Base-by-base conservation (phyloP, 2,329 filamentous ascomycete species). In the Cladophialophora bantiana region DNA sequence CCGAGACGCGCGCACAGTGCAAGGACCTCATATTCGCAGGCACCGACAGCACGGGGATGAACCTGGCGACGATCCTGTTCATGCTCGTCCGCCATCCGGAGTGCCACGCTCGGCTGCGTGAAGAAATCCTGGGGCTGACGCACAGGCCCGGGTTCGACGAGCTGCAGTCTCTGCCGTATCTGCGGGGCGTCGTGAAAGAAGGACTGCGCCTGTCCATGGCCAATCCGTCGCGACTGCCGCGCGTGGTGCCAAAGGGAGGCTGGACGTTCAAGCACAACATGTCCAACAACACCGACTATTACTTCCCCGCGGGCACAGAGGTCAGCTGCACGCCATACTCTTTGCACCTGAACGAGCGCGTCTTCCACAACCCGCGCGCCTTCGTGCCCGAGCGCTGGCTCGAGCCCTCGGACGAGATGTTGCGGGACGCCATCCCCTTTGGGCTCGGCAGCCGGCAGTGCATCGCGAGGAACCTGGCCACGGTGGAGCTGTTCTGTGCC, bases 11-110 rank as follows among this genome's bases (percentile, higher is more conserved):
- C 18, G 72, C 72, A 13, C 72, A 74, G 48, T 74, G 71, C 69
- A 74, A 74, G 59, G 72, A 73, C 54, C 69, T 74, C 32, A 72
- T 74, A 50, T 86, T 86, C 73, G 84, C 84, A 0, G 84, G 84
- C 1, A 84, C 84, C 0, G 84, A 86, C 72, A 82, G 82, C 0
- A 85, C 82, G 2, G 82, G 81, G 15, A 84, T 83, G 77, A 85
- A 83, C 65, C 73, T 85, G 20, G 79, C 81, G 5, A 83, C 80
- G 1, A 79, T 85, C 1, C 76, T 81, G 50, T 84, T 81, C 76
- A 75, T 80, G 65, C 71, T 86, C 32, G 76, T 78, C 2, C 77
- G 81, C 56, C 72, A 80, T 59, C 82, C 82, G 2, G 74, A 79
- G 3, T 76, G 77, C 78, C 81, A 70, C 57, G 15, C 42, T n/a